These are phyloP conservation scores for Barbarea vulgaris DNA, from an alignment of 345 rosid species.

Conservation along the genomic window DNA sequence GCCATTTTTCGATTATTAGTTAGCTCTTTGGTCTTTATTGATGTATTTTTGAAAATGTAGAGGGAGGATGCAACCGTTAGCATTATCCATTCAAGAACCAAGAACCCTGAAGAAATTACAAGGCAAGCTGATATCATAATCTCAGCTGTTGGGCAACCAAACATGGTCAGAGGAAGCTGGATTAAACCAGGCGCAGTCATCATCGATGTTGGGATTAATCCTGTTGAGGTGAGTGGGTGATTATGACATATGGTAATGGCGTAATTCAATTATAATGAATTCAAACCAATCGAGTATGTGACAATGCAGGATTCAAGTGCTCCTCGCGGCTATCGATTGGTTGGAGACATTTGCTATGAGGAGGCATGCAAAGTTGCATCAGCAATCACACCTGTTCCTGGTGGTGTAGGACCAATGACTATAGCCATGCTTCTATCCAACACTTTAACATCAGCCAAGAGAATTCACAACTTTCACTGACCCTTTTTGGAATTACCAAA, in stretches of 20 bases:
- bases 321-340: conserved; percentile 67
- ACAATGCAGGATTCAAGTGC: conserved; percentile 55
- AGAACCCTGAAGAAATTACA: conserved; percentile 71
- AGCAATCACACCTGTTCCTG: conserved; percentile 82
- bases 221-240: conserved; percentile 59
- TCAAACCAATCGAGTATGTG: neutral
- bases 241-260: neutral
- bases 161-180: conserved; percentile 86
- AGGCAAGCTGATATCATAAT: conserved; percentile 80
- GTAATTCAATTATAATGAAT: neutral
- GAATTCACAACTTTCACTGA: conserved; percentile 57
- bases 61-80: conserved; percentile 84
- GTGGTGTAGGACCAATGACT: conserved; percentile 96
- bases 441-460: conserved; percentile 77
- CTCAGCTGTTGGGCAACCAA: conserved; percentile 78
- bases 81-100: conserved; percentile 78
- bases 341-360: conserved; percentile 82
- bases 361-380: conserved; percentile 78
- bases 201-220: conserved; percentile 89
- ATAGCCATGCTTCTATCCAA: conserved; percentile 89
- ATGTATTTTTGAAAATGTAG: conserved; percentile 40
- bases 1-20: neutral
- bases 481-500: too few relatives aligned
- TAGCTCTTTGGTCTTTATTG: neutral
- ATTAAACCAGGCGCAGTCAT: conserved; percentile 88